Conservation (phyloP, 2,329 filamentous ascomycete species). For the Fusarium nematophilum region DNA sequence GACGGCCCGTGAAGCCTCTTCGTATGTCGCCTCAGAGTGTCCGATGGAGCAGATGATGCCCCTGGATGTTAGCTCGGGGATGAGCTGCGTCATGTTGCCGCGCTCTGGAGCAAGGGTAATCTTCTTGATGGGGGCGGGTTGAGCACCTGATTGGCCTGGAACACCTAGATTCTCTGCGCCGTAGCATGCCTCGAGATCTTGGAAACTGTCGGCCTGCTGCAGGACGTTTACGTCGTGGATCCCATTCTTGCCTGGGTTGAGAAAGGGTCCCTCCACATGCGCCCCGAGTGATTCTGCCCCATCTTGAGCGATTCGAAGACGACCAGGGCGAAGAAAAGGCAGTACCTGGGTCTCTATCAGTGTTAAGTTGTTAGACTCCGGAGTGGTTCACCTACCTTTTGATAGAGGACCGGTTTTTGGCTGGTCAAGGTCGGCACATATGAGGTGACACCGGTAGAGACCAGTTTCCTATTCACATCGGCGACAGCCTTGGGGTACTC, state of each 20-base stretch:
- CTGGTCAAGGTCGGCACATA: slow-evolving; percentile 89
- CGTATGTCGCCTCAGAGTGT: slow-evolving; percentile 88
- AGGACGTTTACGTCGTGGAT: slow-evolving; percentile 83
- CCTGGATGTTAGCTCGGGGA: slow-evolving; percentile 71
- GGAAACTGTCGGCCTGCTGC: slow-evolving; percentile 69
- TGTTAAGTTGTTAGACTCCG: slow-evolving; percentile 38
- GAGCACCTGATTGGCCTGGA: too few relatives aligned
- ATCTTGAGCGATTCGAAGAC: slow-evolving; percentile 67
- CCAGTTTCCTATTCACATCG: slow-evolving; percentile 76
- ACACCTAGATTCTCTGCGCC: slow-evolving; percentile 63
- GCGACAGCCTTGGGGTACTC: slow-evolving; percentile 79
- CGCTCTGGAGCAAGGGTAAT: slow-evolving; percentile 89
- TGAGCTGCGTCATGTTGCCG: slow-evolving; percentile 76
- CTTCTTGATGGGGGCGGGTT: slow-evolving; percentile 80
- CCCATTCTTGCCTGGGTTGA: slow-evolving; percentile 85
- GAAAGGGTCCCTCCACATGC: slow-evolving; percentile 91
- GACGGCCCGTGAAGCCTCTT: slow-evolving; percentile 79
- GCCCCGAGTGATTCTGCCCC: slow-evolving; percentile 90
- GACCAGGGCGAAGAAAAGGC: slow-evolving; percentile 78
- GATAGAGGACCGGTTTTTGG: slow-evolving; percentile 82
- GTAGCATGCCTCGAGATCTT: slow-evolving; percentile 78
- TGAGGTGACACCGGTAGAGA: slow-evolving; percentile 85
- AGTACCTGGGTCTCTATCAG: slow-evolving; percentile 67
- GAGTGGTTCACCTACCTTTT: slow-evolving; percentile 63
- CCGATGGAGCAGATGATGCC: slow-evolving; percentile 84